Percentiles rank a stretch among this genome's conserved stretches.
phyloP scores from a whole-genome alignment of 768 basidiomycete genomes.

The Lactifluus echinatus region DNA sequence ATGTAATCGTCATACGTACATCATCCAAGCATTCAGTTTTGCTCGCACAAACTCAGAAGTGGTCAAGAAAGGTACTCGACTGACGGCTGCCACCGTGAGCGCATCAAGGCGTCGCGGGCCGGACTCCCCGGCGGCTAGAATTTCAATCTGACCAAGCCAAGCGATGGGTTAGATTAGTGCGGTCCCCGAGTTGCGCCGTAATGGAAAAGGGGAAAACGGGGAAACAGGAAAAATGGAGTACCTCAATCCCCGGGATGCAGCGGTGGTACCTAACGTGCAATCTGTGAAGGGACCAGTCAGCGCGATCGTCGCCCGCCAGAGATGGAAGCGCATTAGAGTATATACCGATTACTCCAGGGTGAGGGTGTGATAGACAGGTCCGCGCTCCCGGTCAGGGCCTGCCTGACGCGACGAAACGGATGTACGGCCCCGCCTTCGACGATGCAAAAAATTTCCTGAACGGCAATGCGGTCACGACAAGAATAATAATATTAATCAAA shows the following conservation, averaged over 20 bases:
- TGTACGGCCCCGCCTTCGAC: constrained; percentile 65
- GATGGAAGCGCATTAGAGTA: constrained; percentile 18
- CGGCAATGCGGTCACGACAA: constrained; percentile 16
- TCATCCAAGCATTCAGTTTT: constrained; percentile 76
- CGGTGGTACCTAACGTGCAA: constrained; percentile 69
- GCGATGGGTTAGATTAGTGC: constrained; percentile 1
- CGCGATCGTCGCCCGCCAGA: constrained; percentile 5
- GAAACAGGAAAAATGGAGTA: constrained; percentile 32
- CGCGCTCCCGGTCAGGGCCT: constrained; percentile 56
- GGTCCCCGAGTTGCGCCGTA: not conserved
- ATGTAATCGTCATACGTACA: constrained; percentile 37
- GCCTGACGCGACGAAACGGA: constrained; percentile 73
- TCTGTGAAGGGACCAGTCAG: constrained; percentile 31
- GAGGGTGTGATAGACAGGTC: constrained; percentile 62
- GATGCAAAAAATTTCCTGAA: constrained; percentile 77
- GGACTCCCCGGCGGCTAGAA: constrained; percentile 71
- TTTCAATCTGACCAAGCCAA: constrained; percentile 63
- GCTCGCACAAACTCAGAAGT: constrained; percentile 80
- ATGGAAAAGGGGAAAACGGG: constrained; percentile 5
- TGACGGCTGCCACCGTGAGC: constrained; percentile 57
- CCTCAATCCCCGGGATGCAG: constrained; percentile 70
- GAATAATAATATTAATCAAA: not conserved
- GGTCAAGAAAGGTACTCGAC: constrained; percentile 72
- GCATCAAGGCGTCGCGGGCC: constrained; percentile 68
- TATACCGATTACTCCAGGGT: constrained; percentile 84